Evolutionary conservation across 2,329 filamentous ascomycete genomes (phyloP).

Genomic region (Epichloe hybrida): DNA sequence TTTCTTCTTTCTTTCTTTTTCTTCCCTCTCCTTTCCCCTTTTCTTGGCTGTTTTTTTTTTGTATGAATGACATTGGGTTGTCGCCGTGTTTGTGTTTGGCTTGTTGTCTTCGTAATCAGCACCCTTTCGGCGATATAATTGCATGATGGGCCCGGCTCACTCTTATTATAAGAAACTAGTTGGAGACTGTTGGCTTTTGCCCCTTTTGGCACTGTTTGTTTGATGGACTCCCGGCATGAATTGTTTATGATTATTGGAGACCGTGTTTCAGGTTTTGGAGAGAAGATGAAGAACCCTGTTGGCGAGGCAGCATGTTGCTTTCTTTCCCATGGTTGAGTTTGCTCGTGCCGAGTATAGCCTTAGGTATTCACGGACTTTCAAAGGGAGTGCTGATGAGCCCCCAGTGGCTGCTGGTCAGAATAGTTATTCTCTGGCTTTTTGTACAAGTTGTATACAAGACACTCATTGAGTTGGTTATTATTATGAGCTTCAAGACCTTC

Average conservation of each 20-base stretch:
- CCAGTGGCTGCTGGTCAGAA: too few species aligned
- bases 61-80: too few species aligned
- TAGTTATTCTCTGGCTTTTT: too few species aligned
- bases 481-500: too few species aligned
- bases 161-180: not conserved
- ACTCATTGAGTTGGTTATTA: too few species aligned
- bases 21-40: not conserved
- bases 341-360: too few species aligned
- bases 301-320: not conserved
- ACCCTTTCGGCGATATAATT: not conserved
- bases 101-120: not conserved
- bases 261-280: not conserved
- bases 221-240: not conserved
- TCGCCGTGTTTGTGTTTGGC: not conserved
- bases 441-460: too few species aligned
- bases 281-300: not conserved
- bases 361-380: too few species aligned
- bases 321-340: not conserved
- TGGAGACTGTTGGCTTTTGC: constrained; percentile 1
- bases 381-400: too few species aligned
- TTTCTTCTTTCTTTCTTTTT: not conserved
- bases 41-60: not conserved
- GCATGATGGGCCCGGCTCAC: not conserved
- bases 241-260: not conserved
- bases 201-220: not conserved